A percentile compares a stretch with the other conserved stretches of the same genome.
phyloP scores from a whole-genome alignment of 345 rosid species.

The Eucalyptus urophylla region DNA sequence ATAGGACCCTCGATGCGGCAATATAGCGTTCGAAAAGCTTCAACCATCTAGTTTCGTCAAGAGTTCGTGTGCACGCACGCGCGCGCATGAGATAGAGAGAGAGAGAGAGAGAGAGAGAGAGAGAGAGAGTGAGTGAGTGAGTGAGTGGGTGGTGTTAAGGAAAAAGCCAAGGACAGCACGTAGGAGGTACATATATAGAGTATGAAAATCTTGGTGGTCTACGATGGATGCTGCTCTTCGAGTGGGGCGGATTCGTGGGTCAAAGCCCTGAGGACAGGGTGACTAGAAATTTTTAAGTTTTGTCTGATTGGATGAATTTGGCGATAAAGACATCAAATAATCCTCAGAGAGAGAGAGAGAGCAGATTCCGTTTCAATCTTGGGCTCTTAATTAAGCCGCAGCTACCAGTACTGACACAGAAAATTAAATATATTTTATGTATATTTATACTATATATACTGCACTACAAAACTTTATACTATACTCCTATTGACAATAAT shows the following conservation, averaged over 20 bases:
- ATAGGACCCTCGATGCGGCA: not conserved
- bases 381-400: not conserved
- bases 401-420: not conserved
- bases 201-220: not conserved
- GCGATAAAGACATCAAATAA: constrained; percentile 26
- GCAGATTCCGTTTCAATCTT: constrained; percentile 26
- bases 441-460: not conserved
- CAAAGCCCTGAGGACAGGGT: constrained; percentile 11
- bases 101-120: not conserved
- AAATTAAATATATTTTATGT: not conserved
- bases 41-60: not conserved
- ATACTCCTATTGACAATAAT: not conserved
- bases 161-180: not conserved
- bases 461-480: not conserved
- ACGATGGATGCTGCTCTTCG: not conserved
- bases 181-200: not conserved
- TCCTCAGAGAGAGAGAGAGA: not conserved
- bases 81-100: not conserved
- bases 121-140: not conserved
- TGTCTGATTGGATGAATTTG: constrained; percentile 24
- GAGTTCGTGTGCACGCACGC: not conserved
- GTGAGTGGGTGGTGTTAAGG: not conserved
- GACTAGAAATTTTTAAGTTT: not conserved
- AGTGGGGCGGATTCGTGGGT: constrained; percentile 26
- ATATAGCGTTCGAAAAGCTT: not conserved